Conservation (phyloP, 1,139 yeast species). For the Torulaspora globosa region DNA sequence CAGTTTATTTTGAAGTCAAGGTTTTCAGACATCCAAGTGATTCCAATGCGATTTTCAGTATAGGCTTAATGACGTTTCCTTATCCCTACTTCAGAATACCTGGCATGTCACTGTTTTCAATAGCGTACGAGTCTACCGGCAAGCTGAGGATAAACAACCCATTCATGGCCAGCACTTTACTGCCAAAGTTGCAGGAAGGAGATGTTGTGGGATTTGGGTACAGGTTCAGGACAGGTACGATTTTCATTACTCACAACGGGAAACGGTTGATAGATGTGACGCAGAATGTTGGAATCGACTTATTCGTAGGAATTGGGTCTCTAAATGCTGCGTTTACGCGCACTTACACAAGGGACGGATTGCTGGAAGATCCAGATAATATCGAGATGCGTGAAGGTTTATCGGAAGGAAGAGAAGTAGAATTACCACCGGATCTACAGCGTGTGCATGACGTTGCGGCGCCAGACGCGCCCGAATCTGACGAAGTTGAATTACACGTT, state of each 20-base stretch:
- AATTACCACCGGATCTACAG: slow-evolving; percentile 25
- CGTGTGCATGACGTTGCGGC: slow-evolving; percentile 25
- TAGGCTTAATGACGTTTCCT: slow-evolving; percentile 84
- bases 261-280: slow-evolving; percentile 79
- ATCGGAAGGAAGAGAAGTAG: slow-evolving; percentile 25
- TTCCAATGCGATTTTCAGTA: slow-evolving; percentile 48
- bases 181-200: slow-evolving; percentile 75
- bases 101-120: slow-evolving; percentile 72
- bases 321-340: slow-evolving; percentile 37
- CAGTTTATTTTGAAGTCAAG: slow-evolving; percentile 69
- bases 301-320: slow-evolving; percentile 45
- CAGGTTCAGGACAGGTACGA: slow-evolving; percentile 70
- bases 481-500: slow-evolving; percentile 54
- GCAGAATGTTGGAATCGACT: slow-evolving; percentile 70
- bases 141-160: slow-evolving; percentile 79
- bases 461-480: slow-evolving; percentile 25
- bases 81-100: slow-evolving; percentile 88
- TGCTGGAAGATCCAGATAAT: slow-evolving; percentile 37
- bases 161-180: slow-evolving; percentile 61
- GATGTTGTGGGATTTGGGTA: slow-evolving; percentile 94
- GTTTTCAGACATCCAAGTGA: slow-evolving; percentile 46
- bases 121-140: slow-evolving; percentile 86
- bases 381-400: slow-evolving; percentile 28
- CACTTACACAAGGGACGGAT: slow-evolving; percentile 36
- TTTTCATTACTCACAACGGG: slow-evolving; percentile 89